Percentiles rank a stretch among this genome's conserved stretches.
These are phyloP conservation scores for Prototheca stagnorum DNA, from an alignment of 163 green algal species.

Conservation along the genomic window DNA sequence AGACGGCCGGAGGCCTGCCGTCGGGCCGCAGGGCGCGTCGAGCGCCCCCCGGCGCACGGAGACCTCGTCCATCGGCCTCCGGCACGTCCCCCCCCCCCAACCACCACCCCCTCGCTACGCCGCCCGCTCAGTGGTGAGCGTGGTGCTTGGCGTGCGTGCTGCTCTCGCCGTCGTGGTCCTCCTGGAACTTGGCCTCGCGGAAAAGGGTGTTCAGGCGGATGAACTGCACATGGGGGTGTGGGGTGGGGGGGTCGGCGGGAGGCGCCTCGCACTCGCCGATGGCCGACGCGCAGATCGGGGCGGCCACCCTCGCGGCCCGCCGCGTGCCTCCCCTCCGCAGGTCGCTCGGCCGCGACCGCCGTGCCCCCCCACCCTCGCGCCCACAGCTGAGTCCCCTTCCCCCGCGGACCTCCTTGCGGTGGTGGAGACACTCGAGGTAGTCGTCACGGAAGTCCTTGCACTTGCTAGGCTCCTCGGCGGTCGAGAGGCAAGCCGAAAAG, in stretches of 20 bases:
- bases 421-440: conserved; percentile 78
- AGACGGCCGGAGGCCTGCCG: too few relatives aligned
- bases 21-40: too few relatives aligned
- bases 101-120: too few relatives aligned
- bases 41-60: too few relatives aligned
- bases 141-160: not conserved
- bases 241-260: too few relatives aligned
- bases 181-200: conserved; percentile 15
- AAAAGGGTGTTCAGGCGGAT: conserved; percentile 18
- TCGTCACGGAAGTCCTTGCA: conserved; percentile 62
- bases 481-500: conserved; percentile 64
- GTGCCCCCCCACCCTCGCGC: not conserved
- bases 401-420: conserved; percentile 60
- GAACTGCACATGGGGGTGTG: conserved; percentile 12
- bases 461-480: conserved; percentile 44
- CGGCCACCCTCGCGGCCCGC: too few relatives aligned
- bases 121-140: too few relatives aligned
- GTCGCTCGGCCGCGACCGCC: too few relatives aligned
- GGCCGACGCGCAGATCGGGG: too few relatives aligned
- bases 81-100: not conserved
- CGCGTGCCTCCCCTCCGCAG: too few relatives aligned
- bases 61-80: not conserved
- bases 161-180: not conserved
- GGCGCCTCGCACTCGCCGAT: too few relatives aligned
- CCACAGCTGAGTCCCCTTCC: not conserved